Evolutionary conservation across 202 grass and related monocot genomes (phyloP), one percentile per base, ranked within the genome.

Genomic region (Bolboschoenoplectus hybrid): DNA sequence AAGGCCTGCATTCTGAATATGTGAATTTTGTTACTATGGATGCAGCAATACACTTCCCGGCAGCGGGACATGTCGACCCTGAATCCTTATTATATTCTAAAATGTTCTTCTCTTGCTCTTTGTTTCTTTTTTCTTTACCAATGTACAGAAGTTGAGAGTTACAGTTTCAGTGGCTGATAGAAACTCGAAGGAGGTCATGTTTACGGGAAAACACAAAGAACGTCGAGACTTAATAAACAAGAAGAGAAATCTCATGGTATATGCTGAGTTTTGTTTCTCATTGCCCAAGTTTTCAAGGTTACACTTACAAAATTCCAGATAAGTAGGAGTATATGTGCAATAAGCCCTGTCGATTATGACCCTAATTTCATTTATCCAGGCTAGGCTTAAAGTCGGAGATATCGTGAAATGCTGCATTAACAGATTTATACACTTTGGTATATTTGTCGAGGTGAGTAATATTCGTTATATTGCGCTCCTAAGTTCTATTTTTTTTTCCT

Each of bases 161-260:
- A 88, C 87, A 85, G 89, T 96, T 74, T 84, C 91, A 53, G 80
- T 94, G 82, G 93, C 89, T 89, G 93, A 96, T 62, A 94, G 85
- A 85, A 90, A 85, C 57, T 92, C 97, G 65, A 94, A 91, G 90
- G 81, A 84, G 77, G 82, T 99, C 79, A 86, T 96, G 70, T 94
- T 99, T 85, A 94, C 92, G 78, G 93, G 91, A 85, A 92, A 73
- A 64, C 90, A 89, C 87, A 99, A 88, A 91, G 90, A 91, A 91
- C 91, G 87, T 52, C 89, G 92, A 89, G 97, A 92, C 20, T 83
- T 89, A 58, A 67, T 99, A 62, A 83, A 92, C 74, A 99, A 96
- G 92, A 99, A 92, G 89, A 96, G 91, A 94, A 91, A 35, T 44
- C 86, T 99, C 41, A 96, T 99, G 97, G 97, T 99, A 94, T 70